Evolutionary conservation across 2,329 filamentous ascomycete genomes (phyloP), one percentile per base, ranked within the genome.

Genomic region (Neofusicoccum cordaticola): DNA sequence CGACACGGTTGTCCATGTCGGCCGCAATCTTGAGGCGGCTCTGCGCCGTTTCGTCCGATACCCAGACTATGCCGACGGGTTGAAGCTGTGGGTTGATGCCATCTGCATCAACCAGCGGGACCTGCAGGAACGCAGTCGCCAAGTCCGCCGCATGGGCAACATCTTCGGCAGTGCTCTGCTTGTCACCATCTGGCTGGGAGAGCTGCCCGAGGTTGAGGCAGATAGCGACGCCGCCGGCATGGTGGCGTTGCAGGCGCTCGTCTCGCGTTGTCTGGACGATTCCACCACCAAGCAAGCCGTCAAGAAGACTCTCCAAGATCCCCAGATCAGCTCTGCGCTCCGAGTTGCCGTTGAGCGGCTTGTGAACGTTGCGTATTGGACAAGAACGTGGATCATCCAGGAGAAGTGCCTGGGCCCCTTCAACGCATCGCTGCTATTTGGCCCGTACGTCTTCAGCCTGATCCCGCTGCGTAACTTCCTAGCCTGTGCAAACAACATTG

Each of bases 81-180:
- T 53, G 34, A 53, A 53, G 50, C 3, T 53, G 39, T 53, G 50
- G 50, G 50, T 39, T 35, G 50, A 53, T 27, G 50, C 50, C 31
- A 53, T 53, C 50, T 39, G 34, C 50, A 63, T 63, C 61, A 57
- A 63, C 42, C 61, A 63, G 39, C 11, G 27, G 9, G 48, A 63
- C 42, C 19, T 39, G 41, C 2, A 17, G 37, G 61, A 63, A 12
- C 47, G 50, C 17, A 15, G 48, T 3, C 50, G 48, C 17, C 50
- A 63, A 42, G 61, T 63, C 5, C 61, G 61, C 17, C 34, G 19
- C 41, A 63, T 63, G 61, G 47, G 48, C 35, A 27, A 63, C 2
- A 63, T 63, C 41, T 63, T 53, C 39, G 17, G 47, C 58, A 17
- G 31, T 15, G 50, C 61, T 0, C 31, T 42, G 17, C n/a, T 41